These are phyloP conservation scores for Solanum hybrid DNA, from an alignment of 305 asterid genomes.

Conservation along the genomic window DNA sequence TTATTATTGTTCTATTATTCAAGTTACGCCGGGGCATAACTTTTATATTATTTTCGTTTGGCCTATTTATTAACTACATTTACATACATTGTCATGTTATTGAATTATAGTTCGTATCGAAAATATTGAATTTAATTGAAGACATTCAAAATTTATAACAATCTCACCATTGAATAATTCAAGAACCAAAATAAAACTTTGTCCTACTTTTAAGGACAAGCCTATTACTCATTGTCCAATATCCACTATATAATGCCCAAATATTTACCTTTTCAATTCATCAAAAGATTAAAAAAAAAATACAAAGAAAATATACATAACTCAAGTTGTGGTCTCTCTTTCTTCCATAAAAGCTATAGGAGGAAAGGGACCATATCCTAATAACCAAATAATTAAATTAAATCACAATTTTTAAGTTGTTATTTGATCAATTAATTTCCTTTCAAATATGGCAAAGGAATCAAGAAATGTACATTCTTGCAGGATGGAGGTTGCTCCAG, in stretches of 20 bases:
- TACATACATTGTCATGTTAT: not conserved
- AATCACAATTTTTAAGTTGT: not conserved
- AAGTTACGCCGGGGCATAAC: too few relatives aligned
- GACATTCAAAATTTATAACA: not conserved
- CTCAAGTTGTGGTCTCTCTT: not conserved
- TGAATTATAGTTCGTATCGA: not conserved
- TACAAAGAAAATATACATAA: not conserved
- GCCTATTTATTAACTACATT: not conserved
- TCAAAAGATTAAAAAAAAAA: not conserved
- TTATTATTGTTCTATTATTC: too few relatives aligned
- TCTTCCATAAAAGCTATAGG: constrained; percentile 1
- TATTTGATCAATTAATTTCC: not conserved
- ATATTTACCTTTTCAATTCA: not conserved
- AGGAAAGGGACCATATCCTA: not conserved
- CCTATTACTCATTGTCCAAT: not conserved
- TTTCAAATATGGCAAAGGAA: not conserved
- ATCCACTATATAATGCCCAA: not conserved
- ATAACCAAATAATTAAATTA: not conserved
- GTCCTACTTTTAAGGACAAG: not conserved
- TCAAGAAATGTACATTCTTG: not conserved
- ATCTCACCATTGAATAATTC: not conserved
- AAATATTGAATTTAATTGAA: not conserved
- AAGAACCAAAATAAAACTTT: not conserved
- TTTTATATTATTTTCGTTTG: too few relatives aligned
- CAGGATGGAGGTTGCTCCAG: constrained; percentile 20